Evolutionary conservation across 2,329 filamentous ascomycete species (phyloP).

Genomic region (Nothophaeocryptopus gaeumannii): DNA sequence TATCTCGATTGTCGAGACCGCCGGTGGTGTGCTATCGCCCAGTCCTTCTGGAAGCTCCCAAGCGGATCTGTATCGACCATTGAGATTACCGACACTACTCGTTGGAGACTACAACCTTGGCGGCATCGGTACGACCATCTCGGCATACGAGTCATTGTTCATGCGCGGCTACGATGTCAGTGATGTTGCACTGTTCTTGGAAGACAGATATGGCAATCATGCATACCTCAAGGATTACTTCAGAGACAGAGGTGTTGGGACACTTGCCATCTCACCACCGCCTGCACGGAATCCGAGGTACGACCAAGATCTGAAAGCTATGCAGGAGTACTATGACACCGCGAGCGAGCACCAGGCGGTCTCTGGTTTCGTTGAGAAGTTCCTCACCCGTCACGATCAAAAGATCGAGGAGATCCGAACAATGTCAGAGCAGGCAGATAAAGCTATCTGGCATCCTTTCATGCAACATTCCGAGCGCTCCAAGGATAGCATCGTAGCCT

Average conservation of each 20-base stretch:
- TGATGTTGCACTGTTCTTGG: conserved; percentile 65
- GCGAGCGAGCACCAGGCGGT: conserved; percentile 43
- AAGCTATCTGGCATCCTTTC: conserved; percentile 80
- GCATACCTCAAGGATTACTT: conserved; percentile 69
- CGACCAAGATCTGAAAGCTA: conserved; percentile 53
- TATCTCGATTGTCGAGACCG: conserved; percentile 75
- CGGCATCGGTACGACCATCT: conserved; percentile 76
- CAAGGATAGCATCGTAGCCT: conserved; percentile 63
- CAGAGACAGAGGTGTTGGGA: conserved; percentile 54
- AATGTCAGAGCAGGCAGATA: conserved; percentile 61
- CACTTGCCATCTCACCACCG: conserved; percentile 58
- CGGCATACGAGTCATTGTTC: conserved; percentile 73
- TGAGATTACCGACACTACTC: conserved; percentile 71
- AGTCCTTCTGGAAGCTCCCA: conserved; percentile 73
- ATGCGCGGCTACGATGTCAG: conserved; percentile 77
- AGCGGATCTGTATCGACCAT: conserved; percentile 71
- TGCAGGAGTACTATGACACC: conserved; percentile 63
- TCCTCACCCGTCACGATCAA: conserved; percentile 54
- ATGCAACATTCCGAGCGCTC: conserved; percentile 70
- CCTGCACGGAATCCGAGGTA: conserved; percentile 47
- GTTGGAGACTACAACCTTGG: conserved; percentile 73
- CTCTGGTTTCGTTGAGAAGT: conserved; percentile 47
- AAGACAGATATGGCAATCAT: conserved; percentile 65
- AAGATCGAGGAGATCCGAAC: conserved; percentile 59
- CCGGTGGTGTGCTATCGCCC: conserved; percentile 78